A percentile compares a stretch with the other conserved stretches of the same genome.
phyloP scores from a whole-genome alignment of 129 eudicot species.

The Pulicaria dysenterica region DNA sequence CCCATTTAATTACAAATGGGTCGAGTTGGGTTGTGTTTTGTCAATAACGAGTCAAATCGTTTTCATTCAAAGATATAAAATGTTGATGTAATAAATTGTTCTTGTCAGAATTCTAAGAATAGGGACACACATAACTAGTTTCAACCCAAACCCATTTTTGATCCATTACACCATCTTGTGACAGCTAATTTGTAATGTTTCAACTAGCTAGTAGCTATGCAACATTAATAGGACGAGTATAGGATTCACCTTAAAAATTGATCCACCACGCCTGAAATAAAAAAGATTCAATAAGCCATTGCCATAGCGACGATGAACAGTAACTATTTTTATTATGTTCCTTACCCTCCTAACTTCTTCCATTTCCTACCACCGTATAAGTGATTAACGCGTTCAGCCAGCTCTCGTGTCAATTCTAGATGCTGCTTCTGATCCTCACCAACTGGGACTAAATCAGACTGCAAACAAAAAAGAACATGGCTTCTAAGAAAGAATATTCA shows the following conservation, averaged over 20 bases:
- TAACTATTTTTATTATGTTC: not conserved
- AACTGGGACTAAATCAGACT: conserved; percentile 99
- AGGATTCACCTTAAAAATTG: conserved; percentile 73
- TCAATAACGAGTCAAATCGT: too few relatives aligned
- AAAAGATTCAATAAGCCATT: conserved; percentile 24
- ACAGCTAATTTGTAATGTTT: not conserved
- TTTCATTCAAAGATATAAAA: too few relatives aligned
- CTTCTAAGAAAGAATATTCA: conserved; percentile 26
- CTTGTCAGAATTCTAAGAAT: too few relatives aligned
- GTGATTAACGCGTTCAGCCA: conserved; percentile 92
- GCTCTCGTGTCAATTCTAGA: conserved; percentile 86
- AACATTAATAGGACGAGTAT: not conserved
- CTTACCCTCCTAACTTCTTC: conserved; percentile 99
- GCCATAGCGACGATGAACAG: conserved; percentile 1
- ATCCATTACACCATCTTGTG: too few relatives aligned
- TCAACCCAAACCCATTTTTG: too few relatives aligned
- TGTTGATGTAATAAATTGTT: too few relatives aligned
- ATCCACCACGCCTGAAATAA: conserved; percentile 84
- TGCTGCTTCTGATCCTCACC: conserved; percentile 99
- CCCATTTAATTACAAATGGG: not conserved
- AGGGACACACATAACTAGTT: too few relatives aligned
- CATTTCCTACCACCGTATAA: conserved; percentile 98
- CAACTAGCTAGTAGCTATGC: not conserved
- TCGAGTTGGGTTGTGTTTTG: not conserved
- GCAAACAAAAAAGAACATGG: conserved; percentile 38